These are phyloP conservation scores for Tirmania nivea DNA, from an alignment of 495 filamentous ascomycete species.

Conservation along the genomic window DNA sequence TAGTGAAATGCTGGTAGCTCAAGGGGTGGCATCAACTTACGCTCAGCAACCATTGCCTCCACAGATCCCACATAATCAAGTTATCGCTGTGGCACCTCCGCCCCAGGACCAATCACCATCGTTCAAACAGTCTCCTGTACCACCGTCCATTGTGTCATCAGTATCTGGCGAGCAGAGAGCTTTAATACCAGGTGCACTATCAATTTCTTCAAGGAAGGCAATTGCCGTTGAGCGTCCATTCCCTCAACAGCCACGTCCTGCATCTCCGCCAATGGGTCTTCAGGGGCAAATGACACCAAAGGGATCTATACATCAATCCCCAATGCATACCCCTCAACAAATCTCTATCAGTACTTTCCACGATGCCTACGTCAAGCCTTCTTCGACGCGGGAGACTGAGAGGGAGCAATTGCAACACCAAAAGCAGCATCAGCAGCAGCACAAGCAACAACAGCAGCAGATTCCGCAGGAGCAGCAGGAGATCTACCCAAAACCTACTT, in stretches of 20 bases:
- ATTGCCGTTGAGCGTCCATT: background rate
- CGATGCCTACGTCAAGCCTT: background rate
- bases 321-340: background rate
- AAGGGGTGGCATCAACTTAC: background rate
- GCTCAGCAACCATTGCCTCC: background rate
- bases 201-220: background rate
- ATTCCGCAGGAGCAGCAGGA: constrained; percentile 1
- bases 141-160: background rate
- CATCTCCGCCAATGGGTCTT: background rate
- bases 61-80: constrained; percentile 1
- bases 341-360: constrained; percentile 4
- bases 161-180: too few relatives aligned
- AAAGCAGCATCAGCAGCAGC: background rate
- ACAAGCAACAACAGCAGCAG: background rate
- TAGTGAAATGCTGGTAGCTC: constrained; percentile 1
- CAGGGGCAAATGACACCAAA: background rate
- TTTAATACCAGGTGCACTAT: too few relatives aligned
- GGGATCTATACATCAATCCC: background rate
- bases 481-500: constrained; percentile 1
- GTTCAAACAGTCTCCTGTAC: background rate
- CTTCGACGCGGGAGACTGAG: background rate
- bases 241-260: background rate
- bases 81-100: background rate
- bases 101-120: background rate
- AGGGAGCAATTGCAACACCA: background rate